Evolutionary conservation across 768 basidiomycete genomes (phyloP).

Genomic region (Pleurotus tuoliensis): DNA sequence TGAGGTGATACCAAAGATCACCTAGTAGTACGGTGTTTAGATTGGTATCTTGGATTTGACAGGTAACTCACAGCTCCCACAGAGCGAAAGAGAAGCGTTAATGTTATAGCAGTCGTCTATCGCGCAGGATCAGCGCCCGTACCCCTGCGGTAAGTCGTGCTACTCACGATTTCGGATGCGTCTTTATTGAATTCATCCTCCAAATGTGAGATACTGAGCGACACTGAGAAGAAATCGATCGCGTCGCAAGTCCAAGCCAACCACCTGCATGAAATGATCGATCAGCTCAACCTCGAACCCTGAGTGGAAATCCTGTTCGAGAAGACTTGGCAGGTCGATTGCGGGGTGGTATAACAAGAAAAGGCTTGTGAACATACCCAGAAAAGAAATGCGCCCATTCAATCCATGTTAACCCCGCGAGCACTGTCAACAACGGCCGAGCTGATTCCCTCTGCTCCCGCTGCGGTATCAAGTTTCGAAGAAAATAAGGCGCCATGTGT

Average conservation of each 20-base stretch:
- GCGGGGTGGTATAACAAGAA: neutral
- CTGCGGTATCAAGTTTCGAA: slow-evolving; percentile 44
- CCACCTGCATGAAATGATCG: slow-evolving; percentile 42
- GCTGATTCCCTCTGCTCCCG: slow-evolving; percentile 35
- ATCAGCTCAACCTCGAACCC: neutral
- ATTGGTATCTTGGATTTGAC: slow-evolving; percentile 17
- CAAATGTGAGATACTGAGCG: slow-evolving; percentile 49
- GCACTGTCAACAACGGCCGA: slow-evolving; percentile 39
- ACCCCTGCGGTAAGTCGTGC: neutral
- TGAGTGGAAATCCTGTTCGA: neutral
- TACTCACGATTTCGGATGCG: slow-evolving; percentile 37
- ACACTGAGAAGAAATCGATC: slow-evolving; percentile 82
- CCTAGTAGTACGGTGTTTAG: slow-evolving; percentile 21
- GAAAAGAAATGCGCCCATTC: slow-evolving; percentile 60
- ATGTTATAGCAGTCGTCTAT: slow-evolving; percentile 78
- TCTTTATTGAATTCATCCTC: slow-evolving; percentile 41
- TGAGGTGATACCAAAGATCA: slow-evolving; percentile 80
- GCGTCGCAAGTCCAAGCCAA: slow-evolving; percentile 87
- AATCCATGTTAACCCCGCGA: slow-evolving; percentile 41
- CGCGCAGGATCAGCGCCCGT: neutral
- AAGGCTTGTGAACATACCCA: slow-evolving; percentile 41
- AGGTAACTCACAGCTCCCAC: slow-evolving; percentile 50
- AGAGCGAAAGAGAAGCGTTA: slow-evolving; percentile 90
- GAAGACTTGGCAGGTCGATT: slow-evolving; percentile 9
- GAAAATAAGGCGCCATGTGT: slow-evolving; percentile 47